Base-by-base conservation (phyloP, 2,329 filamentous ascomycete species). In the Ascochyta fabae region DNA sequence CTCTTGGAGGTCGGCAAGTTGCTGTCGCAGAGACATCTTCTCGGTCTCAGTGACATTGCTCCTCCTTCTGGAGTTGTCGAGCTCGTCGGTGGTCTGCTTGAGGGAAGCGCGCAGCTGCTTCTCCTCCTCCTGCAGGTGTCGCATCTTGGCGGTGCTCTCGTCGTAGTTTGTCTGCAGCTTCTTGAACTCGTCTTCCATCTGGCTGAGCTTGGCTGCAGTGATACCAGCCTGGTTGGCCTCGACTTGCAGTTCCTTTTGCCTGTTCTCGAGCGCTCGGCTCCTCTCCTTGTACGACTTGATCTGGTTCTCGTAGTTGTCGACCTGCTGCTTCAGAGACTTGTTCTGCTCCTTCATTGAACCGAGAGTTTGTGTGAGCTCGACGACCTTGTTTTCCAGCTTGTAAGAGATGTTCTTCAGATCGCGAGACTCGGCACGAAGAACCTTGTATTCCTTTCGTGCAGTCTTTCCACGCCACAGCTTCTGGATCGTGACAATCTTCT, bases 331-430 rank as follows among this genome's bases (percentile, higher is more conserved):
- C 59, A 99, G 84, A 55, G 86, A 85, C 82, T 96, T 97, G 85
- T 99, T 99, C 79, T 96, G 91, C 60, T 88, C 86, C 81, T 96
- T 96, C 84, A 96, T 89, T 9, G 92, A 88, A 64, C 95, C 93
- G 67, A 99, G 79, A 45, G 89, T 91, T 77, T 99, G 95, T 1
- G 95, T 99, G 70, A 99, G 85, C 80, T 99, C 95, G 60, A 99
- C 92, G 60, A 99, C 95, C 86, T 99, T 99, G 84, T 99, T 98
- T 78, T 99, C 95, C 68, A 99, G 82, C 82, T 96, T 98, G 83
- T 99, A 99, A 2, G 95, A 98, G 67, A 99, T 99, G 78, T 98
- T 94, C 83, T 98, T 98, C 75, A 99, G 86, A 81, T 99, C 96
- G 72, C 95, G 90, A 63, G 95, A 95, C 78, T 99, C 95, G 78